phyloP scores from a whole-genome alignment of 805 yeast genomes.

The Ogataea thermomethanolica region DNA sequence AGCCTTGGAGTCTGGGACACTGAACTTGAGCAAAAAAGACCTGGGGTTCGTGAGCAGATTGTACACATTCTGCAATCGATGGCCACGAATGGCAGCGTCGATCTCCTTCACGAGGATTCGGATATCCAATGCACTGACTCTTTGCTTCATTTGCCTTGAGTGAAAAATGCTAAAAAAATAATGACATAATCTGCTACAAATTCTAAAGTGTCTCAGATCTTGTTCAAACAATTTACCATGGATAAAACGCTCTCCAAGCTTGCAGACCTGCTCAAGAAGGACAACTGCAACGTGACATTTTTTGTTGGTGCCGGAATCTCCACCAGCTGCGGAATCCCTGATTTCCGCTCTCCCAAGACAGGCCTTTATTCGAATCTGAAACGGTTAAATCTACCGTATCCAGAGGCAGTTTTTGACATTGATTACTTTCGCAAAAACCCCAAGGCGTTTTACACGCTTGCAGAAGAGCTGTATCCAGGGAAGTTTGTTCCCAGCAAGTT shows the following conservation, averaged over 20 bases:
- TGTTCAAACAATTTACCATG: conserved; percentile 13
- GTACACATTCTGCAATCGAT: conserved; percentile 80
- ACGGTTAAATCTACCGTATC: conserved; percentile 74
- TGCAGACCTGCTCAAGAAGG: conserved; percentile 22
- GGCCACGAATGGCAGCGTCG: conserved; percentile 50
- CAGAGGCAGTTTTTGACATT: conserved; percentile 94
- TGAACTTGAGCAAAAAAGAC: conserved; percentile 75
- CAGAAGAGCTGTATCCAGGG: conserved; percentile 85
- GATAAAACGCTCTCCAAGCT: conserved; percentile 23
- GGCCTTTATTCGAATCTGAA: conserved; percentile 81
- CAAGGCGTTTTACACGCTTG: conserved; percentile 77
- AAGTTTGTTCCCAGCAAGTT: conserved; percentile 79
- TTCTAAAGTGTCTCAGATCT: conserved; percentile 4
- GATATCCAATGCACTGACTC: conserved; percentile 81
- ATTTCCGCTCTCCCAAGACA: conserved; percentile 86
- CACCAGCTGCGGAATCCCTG: conserved; percentile 93
- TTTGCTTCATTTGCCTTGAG: conserved; percentile 50
- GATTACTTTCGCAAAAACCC: conserved; percentile 76
- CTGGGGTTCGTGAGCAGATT: conserved; percentile 69
- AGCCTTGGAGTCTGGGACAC: conserved; percentile 77
- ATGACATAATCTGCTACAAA: conserved; percentile 1
- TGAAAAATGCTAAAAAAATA: conserved; percentile 1
- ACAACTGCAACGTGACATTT: conserved; percentile 47
- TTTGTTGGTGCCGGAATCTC: conserved; percentile 94
- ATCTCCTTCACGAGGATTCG: conserved; percentile 69